Evolutionary conservation across 2,329 filamentous ascomycete species (phyloP), one percentile per base, ranked within the genome.

Genomic region (Exophiala mesophila): DNA sequence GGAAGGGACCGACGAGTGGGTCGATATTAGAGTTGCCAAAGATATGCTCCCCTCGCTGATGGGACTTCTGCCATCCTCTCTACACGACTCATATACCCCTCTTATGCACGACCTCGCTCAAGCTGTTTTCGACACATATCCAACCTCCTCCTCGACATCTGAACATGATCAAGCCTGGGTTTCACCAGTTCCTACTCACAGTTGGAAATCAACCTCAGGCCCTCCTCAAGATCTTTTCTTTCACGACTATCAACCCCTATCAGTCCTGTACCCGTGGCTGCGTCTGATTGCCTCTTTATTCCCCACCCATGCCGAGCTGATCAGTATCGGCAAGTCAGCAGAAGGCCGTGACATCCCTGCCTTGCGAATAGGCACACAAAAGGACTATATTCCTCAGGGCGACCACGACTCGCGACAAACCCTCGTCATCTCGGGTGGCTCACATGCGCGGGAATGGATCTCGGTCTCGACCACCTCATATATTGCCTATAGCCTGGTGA

Each of bases 401-500:
- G 57, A 69, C 40, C 42, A 48, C 21, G 39, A 36, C 8, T 26
- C 41, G 10, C 78, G 85, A 36, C 87, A 87, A 61, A 90, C 86
- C 0, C 79, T 95, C 43, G 70, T 95, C 37, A 71, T 98, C 15
- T 82, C 82, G 3, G 92, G 88, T 40, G 90, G 90, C 36, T 74
- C 85, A n/a, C 92, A 97, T 63, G 90, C 89, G 3, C 79, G 92
- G 26, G 92, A 98, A 70, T 98, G 92, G 92, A 94, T 98, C 53
- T 87, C 88, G 34, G 88, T 84, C 1, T 92, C 83, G 57, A 94
- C 88, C 0, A 87, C 94, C 39, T 94, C 84, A 57, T 97, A 94
- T 57, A 70, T 95, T 20, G 88, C 90, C 7, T 95, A 92, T 77
- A 85, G 80, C 12, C 74, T 97, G 35, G 85, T 95, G 56, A 89